Conservation (phyloP, 2,329 filamentous ascomycete species). For the Ceratocystiopsis sp. region DNA sequence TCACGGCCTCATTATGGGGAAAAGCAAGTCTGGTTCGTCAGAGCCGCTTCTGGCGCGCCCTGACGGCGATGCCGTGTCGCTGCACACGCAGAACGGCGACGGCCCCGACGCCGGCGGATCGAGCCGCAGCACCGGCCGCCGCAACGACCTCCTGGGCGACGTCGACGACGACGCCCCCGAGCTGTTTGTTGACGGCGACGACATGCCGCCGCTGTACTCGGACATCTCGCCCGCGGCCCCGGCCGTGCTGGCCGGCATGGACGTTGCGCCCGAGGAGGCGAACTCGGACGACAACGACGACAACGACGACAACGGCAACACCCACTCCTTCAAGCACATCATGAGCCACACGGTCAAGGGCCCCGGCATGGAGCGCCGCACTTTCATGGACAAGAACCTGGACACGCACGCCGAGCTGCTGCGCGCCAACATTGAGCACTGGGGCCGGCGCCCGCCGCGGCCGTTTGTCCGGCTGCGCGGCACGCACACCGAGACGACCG, state of each 20-base stretch:
- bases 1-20: background rate
- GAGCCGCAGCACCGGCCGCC: background rate
- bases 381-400: background rate
- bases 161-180: constrained; percentile 17
- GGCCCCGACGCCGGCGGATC: background rate
- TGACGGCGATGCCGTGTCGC: constrained; percentile 13
- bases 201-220: constrained; percentile 28
- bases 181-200: constrained; percentile 21
- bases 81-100: constrained; percentile 12
- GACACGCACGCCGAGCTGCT: background rate
- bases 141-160: background rate
- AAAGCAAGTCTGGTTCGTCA: constrained; percentile 2
- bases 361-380: no score
- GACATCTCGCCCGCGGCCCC: constrained; percentile 9
- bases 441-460: constrained; percentile 33
- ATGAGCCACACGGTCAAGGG: no score
- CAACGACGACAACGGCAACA: constrained; percentile 6
- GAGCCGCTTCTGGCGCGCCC: constrained; percentile 5
- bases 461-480: constrained; percentile 35
- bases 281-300: constrained; percentile 9
- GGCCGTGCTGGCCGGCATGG: constrained; percentile 7
- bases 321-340: constrained; percentile 9
- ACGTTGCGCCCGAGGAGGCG: background rate
- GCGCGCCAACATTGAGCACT: constrained; percentile 7
- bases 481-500: constrained; percentile 29